Evolutionary conservation across 805 yeast species (phyloP), one percentile per base, ranked within the genome.

Genomic region (Candida rishiriensis): DNA sequence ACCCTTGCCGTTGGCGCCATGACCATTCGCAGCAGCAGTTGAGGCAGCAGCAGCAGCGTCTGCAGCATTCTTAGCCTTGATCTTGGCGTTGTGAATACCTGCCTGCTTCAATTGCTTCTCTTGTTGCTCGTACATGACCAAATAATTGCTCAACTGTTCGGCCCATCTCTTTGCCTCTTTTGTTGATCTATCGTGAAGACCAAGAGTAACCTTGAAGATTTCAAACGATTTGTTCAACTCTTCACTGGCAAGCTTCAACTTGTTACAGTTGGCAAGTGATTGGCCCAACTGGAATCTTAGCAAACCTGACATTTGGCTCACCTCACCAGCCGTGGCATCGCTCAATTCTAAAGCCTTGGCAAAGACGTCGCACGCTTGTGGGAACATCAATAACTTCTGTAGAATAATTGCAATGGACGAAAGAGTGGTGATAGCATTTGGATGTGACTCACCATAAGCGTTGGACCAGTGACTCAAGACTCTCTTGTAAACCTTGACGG

Each of bases 241-340:
- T 14, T 72, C 78, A 42, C 76, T 64, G 0, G 96, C 82, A 18
- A 70, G 76, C 41, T 72, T 69, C 54, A 74, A 73, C 46, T 81
- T 79, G 37, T 74, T 72, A 28, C 63, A 52, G 29, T 76, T 65
- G 30, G 83, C 76, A 41, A 78, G 73, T 36, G 80, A 62, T 56
- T 83, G 83, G 21, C 84, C 80, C n/a, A 75, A 61, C 62, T 91
- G 87, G 68, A 81, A 86, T 52, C 76, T 75, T 49, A 85, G 68
- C 50, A 79, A 71, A 17, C 82, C 96, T 26, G 83, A 73, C 43
- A 81, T 74, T 52, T 78, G 79, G 12, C 85, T 74, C 11, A 72
- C 68, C 14, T 66, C 75, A 39, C 90, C 93, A 57, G 78, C 78
- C 38, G 77, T 54, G 21, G 63, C 49, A 14, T 62, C 62, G 46